A percentile compares a stretch with the other conserved stretches of the same genome.
These are phyloP conservation scores for Echria macrotheca DNA, from an alignment of 495 filamentous ascomycete genomes.

Conservation along the genomic window DNA sequence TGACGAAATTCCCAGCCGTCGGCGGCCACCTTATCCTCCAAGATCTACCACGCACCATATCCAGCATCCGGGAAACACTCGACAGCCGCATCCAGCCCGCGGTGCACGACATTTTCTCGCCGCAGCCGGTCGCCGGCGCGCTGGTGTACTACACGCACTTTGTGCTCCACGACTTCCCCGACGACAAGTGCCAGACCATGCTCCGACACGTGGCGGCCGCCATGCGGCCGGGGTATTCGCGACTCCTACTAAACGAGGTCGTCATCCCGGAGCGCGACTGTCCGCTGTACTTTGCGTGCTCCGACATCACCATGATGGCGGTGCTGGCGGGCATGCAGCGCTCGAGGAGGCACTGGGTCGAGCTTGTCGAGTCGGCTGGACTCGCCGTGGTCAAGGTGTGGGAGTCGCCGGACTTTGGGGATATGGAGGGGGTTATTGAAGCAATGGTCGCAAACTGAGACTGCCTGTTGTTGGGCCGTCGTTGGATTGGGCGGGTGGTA, in stretches of 20 bases:
- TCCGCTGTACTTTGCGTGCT: too few relatives aligned
- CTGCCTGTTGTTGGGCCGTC: too few relatives aligned
- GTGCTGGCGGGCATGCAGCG: background rate
- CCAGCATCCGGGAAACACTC: background rate
- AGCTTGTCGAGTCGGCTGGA: background rate
- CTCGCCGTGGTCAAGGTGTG: background rate
- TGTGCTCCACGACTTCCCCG: slow-evolving; percentile 44
- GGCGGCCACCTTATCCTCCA: background rate
- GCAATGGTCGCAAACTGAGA: too few relatives aligned
- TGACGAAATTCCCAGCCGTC: background rate
- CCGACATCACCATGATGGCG: background rate
- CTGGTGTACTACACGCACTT: slow-evolving; percentile 40
- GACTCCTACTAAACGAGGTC: slow-evolving; percentile 48
- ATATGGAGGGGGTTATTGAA: background rate
- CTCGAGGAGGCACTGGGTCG: background rate
- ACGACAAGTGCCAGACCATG: slow-evolving; percentile 34
- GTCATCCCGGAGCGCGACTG: slow-evolving; percentile 32
- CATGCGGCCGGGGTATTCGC: slow-evolving; percentile 40
- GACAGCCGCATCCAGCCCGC: background rate
- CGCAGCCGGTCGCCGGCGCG: slow-evolving; percentile 18
- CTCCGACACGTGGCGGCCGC: slow-evolving; percentile 31
- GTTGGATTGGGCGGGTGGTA: too few relatives aligned
- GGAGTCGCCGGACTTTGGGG: background rate
- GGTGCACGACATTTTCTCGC: background rate
- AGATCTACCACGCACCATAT: background rate